These are phyloP conservation scores for Lipomyces starkeyi DNA, from an alignment of 805 yeast species.

Conservation along the genomic window DNA sequence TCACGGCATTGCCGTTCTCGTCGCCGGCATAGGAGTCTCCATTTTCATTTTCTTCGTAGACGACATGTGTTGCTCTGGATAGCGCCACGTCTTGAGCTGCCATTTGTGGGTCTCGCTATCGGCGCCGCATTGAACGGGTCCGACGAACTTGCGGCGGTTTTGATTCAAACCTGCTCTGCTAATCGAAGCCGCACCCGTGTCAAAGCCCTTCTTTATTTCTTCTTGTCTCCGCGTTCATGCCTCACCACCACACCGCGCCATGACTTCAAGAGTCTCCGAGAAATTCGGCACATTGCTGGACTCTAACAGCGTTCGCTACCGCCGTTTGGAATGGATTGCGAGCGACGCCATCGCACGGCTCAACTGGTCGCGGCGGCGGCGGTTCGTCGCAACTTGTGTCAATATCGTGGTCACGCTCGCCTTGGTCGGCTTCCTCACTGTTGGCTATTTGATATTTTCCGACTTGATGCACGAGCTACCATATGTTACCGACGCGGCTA, in stretches of 20 bases:
- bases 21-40: conserved; percentile 37
- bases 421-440: background rate
- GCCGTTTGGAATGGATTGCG: conserved; percentile 85
- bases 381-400: background rate
- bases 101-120: conserved; percentile 10
- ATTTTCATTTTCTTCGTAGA: conserved; percentile 32
- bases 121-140: no score
- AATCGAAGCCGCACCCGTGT: no score
- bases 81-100: conserved; percentile 33
- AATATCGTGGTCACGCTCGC: background rate
- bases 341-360: conserved; percentile 69
- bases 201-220: no score
- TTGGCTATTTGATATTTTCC: no score
- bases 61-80: conserved; percentile 35
- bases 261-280: background rate
- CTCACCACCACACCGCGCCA: no score
- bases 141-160: no score
- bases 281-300: background rate
- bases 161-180: no score
- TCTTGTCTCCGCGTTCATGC: no score
- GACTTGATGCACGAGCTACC: no score
- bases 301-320: background rate
- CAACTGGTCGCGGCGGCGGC: conserved; percentile 67
- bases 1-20: conserved; percentile 15
- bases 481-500: no score